Conservation (phyloP, 2,329 filamentous ascomycete genomes). For the Exophiala bonariae region DNA sequence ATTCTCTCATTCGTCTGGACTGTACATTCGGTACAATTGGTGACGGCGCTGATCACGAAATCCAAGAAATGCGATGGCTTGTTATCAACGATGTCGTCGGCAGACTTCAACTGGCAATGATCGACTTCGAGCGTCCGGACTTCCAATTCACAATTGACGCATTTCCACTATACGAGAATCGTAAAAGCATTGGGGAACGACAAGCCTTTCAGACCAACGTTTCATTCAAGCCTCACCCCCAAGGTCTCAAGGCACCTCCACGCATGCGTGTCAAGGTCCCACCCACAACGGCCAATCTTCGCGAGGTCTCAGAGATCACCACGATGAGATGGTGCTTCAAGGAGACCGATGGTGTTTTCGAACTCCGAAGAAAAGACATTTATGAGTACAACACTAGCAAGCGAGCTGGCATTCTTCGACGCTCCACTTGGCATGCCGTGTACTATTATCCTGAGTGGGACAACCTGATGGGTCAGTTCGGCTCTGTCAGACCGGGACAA, state of each 20-base stretch:
- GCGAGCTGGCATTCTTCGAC: slow-evolving; percentile 2
- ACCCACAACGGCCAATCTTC: slow-evolving; percentile 11
- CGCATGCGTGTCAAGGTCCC: slow-evolving; percentile 19
- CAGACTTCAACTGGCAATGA: slow-evolving; percentile 41
- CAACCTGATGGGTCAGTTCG: slow-evolving; percentile 38
- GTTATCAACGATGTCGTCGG: slow-evolving; percentile 36
- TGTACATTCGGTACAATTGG: slow-evolving; percentile 24
- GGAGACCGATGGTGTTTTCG: slow-evolving; percentile 42
- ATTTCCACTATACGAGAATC: slow-evolving; percentile 20
- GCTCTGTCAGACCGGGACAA: slow-evolving; percentile 35
- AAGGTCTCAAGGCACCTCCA: slow-evolving; percentile 22
- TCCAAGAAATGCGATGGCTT: slow-evolving; percentile 23
- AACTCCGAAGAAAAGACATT: slow-evolving; percentile 43
- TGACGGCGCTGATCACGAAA: slow-evolving; percentile 14
- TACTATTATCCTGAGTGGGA: slow-evolving; percentile 41
- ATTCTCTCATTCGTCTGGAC: slow-evolving; percentile 37
- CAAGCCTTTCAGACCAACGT: slow-evolving; percentile 25
- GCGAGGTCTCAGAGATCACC: slow-evolving; percentile 38
- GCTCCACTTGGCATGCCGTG: slow-evolving; percentile 33
- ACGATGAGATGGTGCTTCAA: slow-evolving; percentile 40
- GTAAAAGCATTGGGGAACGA: slow-evolving; percentile 8
- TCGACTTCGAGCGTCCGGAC: slow-evolving; percentile 36
- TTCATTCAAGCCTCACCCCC: slow-evolving; percentile 15
- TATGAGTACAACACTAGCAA: slow-evolving; percentile 18
- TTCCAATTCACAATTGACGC: slow-evolving; percentile 25